Conservation (phyloP, 139 green algal species). For the Chlamydomonas sp. region DNA sequence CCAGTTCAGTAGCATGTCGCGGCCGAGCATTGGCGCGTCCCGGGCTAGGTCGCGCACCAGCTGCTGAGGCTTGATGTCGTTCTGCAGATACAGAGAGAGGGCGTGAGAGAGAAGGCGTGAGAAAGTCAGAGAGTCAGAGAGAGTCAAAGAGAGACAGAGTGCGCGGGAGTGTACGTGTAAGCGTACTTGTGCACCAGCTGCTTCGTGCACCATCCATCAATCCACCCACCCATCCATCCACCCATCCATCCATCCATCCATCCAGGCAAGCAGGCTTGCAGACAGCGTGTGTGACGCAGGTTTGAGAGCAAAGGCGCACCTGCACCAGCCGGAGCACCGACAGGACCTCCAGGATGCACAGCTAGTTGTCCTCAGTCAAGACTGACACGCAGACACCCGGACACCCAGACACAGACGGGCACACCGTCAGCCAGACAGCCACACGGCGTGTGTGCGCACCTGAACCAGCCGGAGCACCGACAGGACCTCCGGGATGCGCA, state of each 20-base stretch:
- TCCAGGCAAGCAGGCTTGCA: too few relatives aligned
- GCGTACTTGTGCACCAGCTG: too few relatives aligned
- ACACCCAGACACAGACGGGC: background rate
- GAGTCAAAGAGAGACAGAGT: background rate
- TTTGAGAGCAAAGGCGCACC: background rate
- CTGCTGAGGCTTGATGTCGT: constrained; percentile 40
- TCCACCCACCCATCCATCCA: too few relatives aligned
- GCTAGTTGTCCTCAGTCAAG: constrained; percentile 89
- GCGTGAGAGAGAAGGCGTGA: too few relatives aligned
- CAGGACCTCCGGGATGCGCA: constrained; percentile 76
- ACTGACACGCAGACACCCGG: too few relatives aligned
- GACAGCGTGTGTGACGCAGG: too few relatives aligned
- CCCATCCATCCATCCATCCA: too few relatives aligned
- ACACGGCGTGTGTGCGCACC: too few relatives aligned
- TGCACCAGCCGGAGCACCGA: constrained; percentile 50
- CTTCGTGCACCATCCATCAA: too few relatives aligned
- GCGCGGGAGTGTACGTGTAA: too few relatives aligned
- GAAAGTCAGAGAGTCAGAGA: background rate
- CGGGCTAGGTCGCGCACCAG: constrained; percentile 36
- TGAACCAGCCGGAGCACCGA: constrained; percentile 50
- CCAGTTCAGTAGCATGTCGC: constrained; percentile 49
- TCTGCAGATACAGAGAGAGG: too few relatives aligned
- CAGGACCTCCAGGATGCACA: constrained; percentile 76
- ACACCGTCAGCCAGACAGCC: too few relatives aligned
- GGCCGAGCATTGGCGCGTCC: constrained; percentile 31